A percentile compares a stretch with the other conserved stretches of the same genome.
phyloP scores from a whole-genome alignment of 2,329 filamentous ascomycete genomes.

The Pyrenophora graminea region DNA sequence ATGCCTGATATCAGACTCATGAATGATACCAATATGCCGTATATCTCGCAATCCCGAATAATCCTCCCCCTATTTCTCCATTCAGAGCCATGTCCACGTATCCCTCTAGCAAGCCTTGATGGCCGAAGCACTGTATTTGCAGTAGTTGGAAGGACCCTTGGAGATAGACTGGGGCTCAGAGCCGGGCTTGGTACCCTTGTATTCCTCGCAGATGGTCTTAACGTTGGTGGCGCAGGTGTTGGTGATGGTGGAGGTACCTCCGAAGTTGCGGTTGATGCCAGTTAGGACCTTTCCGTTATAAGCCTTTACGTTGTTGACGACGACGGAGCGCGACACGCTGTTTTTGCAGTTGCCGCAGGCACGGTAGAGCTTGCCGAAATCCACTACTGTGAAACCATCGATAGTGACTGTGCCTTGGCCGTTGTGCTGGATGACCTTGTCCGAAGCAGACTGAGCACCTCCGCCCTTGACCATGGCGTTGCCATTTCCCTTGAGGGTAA shows the following conservation, averaged over 20 bases:
- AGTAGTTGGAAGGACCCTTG: slow-evolving; percentile 36
- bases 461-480: slow-evolving; percentile 48
- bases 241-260: slow-evolving; percentile 53
- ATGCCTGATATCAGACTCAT: too few relatives aligned
- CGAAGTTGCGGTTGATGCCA: slow-evolving; percentile 59
- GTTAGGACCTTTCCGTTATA: slow-evolving; percentile 51
- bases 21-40: slow-evolving; percentile 7
- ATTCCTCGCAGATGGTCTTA: slow-evolving; percentile 44
- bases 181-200: slow-evolving; percentile 37
- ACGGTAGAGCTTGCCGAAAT: slow-evolving; percentile 53
- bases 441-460: slow-evolving; percentile 45
- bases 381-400: slow-evolving; percentile 40
- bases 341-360: slow-evolving; percentile 57
- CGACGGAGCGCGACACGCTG: slow-evolving; percentile 49
- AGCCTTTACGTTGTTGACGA: slow-evolving; percentile 52
- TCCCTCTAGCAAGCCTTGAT: slow-evolving; percentile 36
- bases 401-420: slow-evolving; percentile 48
- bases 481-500: slow-evolving; percentile 44
- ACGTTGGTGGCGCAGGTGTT: slow-evolving; percentile 33
- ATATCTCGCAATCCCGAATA: too few relatives aligned
- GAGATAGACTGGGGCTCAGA: slow-evolving; percentile 35
- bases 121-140: slow-evolving; percentile 40
- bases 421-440: slow-evolving; percentile 53
- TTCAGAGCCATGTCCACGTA: neutral
- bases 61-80: too few relatives aligned